phyloP scores from a whole-genome alignment of 208 protist genomes.

The Leishmania mexicana region DNA sequence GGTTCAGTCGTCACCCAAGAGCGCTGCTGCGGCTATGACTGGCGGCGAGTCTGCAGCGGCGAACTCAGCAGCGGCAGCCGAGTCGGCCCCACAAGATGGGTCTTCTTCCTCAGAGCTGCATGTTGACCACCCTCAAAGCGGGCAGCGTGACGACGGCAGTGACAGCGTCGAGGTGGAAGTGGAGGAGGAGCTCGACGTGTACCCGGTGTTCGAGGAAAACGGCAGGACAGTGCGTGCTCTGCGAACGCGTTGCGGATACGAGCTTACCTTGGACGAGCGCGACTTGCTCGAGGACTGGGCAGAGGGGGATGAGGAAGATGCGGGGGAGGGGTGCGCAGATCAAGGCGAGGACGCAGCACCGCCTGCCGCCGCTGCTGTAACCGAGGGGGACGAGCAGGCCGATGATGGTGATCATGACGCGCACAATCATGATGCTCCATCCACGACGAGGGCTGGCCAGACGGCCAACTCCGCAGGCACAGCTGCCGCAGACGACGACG shows the following conservation, averaged over 20 bases:
- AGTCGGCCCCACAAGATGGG: background rate
- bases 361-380: background rate
- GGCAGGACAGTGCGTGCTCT: slow-evolving; percentile 53
- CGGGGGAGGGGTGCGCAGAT: slow-evolving; percentile 31
- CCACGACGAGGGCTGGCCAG: slow-evolving; percentile 30
- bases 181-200: slow-evolving; percentile 25
- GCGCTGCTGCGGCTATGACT: background rate
- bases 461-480: slow-evolving; percentile 9
- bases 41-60: background rate
- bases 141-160: background rate
- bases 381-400: background rate
- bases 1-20: background rate
- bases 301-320: slow-evolving; percentile 15
- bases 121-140: background rate
- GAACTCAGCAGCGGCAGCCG: background rate
- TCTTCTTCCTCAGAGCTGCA: slow-evolving; percentile 3
- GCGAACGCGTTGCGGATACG: slow-evolving; percentile 55
- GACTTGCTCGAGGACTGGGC: slow-evolving; percentile 42
- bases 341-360: slow-evolving; percentile 9
- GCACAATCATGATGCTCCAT: background rate
- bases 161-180: slow-evolving; percentile 15
- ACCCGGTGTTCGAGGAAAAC: slow-evolving; percentile 49
- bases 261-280: slow-evolving; percentile 69
- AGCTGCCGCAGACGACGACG: slow-evolving; percentile 34
- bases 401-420: background rate